Evolutionary conservation across 768 basidiomycete species (phyloP), one percentile per base, ranked within the genome.

Genomic region (Clitopilus hobsonii): DNA sequence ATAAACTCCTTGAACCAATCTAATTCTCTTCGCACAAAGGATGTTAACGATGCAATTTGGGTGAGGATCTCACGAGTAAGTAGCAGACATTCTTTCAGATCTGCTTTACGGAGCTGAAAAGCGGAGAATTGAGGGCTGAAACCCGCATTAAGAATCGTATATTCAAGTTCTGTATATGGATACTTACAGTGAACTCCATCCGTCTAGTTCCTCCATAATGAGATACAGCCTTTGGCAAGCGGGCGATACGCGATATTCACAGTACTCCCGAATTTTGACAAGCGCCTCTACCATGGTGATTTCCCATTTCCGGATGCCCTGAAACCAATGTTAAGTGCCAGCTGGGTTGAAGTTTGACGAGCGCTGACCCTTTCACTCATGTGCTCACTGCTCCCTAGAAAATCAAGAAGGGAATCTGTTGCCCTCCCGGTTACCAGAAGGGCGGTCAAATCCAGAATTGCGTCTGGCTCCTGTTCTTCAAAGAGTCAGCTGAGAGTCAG

Each of bases 271-370:
- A 54, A 92, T 70, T 65, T 84, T 89, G 27, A 78, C 73, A 51
- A 94, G 68, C 14, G 88, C 82, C 57, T 91, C 88, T 8, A 76
- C 74, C 60, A 91, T 80, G 3, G 83, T 83, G 1, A 81, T 74
- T 65, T 93, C 90, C 91, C 91, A 94, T 66, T 90, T 91, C 65
- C 86, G 84, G 54, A 93, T 76, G 48, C 84, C 83, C 91, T 93
- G 59, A 50, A 57, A 64, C 28, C 30, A 58, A 41, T n/a, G 38
- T 55, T 70, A 54, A 69, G 62, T n/a, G 61, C 25, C 49, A 49
- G 7, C 50, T 26, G 38, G 45, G 28, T 57, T 56, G 45, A 48
- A 49, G n/a, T 47, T 25, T 10, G 51, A 41, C 54, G 58, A 41
- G 54, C 32, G 66, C 72, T 61, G 71, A 91, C 91, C 66, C 91